Evolutionary conservation across 805 yeast species (phyloP), one percentile per base, ranked within the genome.

Genomic region (Metschnikowia matae): DNA sequence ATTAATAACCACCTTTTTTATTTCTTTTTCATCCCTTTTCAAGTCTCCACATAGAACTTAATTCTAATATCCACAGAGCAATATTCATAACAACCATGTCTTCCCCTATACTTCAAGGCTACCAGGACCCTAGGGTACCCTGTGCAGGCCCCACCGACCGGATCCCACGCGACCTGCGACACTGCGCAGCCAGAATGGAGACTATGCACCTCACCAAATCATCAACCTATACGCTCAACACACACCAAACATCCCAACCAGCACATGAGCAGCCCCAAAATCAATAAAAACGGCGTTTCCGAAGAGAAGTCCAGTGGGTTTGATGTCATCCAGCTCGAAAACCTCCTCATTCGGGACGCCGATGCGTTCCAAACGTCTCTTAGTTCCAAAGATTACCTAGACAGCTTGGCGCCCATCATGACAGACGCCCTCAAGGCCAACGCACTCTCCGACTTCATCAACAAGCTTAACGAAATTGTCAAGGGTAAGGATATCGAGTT

Each of bases 391-490:
- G 91, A 86, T 58, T 87, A 84, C 64, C 65, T 89, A 37, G 96
- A 89, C 55, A 89, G 87, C 64, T 75, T 89, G 52, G 86, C 89
- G 2, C 95, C 95, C 1, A 77, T 87, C 15, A 77, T 89, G 55
- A 82, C 80, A 58, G 77, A 81, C 8, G 84, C 90, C 18, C 67
- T 89, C 40, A 72, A 71, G 46, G 68, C 75, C 15, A 73, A 80
- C 54, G 73, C 81, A 0, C 71, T 87, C 34, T 77, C 82, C 6
- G 81, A 77, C 15, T 71, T 89, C 52, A 70, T 85, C 34, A 74
- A 68, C 20, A 75, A 70, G 54, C 69, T 89, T 50, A 83, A 82
- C 50, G 74, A 70, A 13, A 78, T 83, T 31, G 82, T 84, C n/a
- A 62, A 70, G 40, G 75, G 74, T 41, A 83, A 83, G 54, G 89